These are phyloP conservation scores for Globisporangium barbulae DNA, from an alignment of 352 stramenopile genomes.

Conservation along the genomic window DNA sequence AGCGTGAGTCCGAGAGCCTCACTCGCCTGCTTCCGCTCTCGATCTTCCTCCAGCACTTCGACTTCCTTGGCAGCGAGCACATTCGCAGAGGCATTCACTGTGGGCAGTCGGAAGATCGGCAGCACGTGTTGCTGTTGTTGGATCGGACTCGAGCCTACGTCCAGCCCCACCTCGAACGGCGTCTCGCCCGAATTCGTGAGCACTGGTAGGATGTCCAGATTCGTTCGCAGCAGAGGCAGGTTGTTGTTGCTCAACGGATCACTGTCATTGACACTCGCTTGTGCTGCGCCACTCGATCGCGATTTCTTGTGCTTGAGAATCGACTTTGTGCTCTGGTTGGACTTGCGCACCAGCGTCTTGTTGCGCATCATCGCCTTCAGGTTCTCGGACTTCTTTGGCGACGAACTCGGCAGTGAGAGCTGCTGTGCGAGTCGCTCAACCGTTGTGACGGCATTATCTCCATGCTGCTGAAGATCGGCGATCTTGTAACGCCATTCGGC, in stretches of 20 bases:
- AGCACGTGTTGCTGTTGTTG: constrained; percentile 37
- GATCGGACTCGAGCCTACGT: constrained; percentile 12
- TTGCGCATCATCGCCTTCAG: constrained; percentile 39
- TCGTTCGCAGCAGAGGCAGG: constrained; percentile 22
- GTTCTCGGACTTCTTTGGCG: constrained; percentile 16
- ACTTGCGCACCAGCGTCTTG: constrained; percentile 37
- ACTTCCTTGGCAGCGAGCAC: constrained; percentile 39
- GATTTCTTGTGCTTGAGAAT: constrained; percentile 47
- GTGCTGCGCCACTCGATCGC: background rate
- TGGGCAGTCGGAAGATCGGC: constrained; percentile 67
- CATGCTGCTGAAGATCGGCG: constrained; percentile 40
- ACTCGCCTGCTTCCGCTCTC: constrained; percentile 56
- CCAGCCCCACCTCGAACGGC: constrained; percentile 67
- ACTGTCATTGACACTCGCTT: background rate
- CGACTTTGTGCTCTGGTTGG: constrained; percentile 41
- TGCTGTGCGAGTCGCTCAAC: constrained; percentile 43
- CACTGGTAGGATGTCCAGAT: constrained; percentile 66
- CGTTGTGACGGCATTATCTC: constrained; percentile 18
- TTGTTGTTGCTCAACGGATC: background rate
- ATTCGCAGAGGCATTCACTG: constrained; percentile 43
- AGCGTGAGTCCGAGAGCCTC: constrained; percentile 56
- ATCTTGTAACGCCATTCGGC: constrained; percentile 69
- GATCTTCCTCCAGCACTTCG: constrained; percentile 42
- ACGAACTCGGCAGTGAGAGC: constrained; percentile 23
- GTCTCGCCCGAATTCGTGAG: constrained; percentile 67